Conservation (phyloP, 2,329 filamentous ascomycete species). For the Trichoderma arundinaceum region DNA sequence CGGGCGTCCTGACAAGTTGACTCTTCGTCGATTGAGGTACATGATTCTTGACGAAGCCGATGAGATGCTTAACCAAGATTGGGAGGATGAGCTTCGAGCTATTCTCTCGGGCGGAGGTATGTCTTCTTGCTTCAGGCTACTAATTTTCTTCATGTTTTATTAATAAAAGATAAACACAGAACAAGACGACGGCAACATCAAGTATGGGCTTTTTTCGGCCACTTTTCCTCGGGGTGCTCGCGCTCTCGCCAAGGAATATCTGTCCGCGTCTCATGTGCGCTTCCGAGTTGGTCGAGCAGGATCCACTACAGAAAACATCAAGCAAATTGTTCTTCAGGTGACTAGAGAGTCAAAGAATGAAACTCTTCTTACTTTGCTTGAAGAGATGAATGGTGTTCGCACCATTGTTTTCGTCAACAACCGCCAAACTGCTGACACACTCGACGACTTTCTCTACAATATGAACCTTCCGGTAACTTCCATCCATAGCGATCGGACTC, state of each 20-base stretch:
- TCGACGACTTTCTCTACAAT: slow-evolving; percentile 90
- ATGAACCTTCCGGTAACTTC: slow-evolving; percentile 80
- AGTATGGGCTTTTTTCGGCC: slow-evolving; percentile 87
- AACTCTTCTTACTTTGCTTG: slow-evolving; percentile 73
- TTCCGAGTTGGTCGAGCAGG: slow-evolving; percentile 88
- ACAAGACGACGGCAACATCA: slow-evolving; percentile 72
- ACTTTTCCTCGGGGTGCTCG: slow-evolving; percentile 86
- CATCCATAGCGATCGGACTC: slow-evolving; percentile 85
- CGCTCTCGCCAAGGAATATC: slow-evolving; percentile 75
- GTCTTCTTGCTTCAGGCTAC: slow-evolving; percentile 35
- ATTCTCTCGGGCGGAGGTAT: slow-evolving; percentile 83
- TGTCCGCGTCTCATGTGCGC: slow-evolving; percentile 75
- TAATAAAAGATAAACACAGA: slow-evolving; percentile 53
- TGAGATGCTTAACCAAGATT: slow-evolving; percentile 82
- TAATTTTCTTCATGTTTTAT: background rate
- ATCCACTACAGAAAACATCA: slow-evolving; percentile 80
- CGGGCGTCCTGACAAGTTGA: slow-evolving; percentile 69
- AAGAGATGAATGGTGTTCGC: slow-evolving; percentile 71
- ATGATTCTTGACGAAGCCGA: slow-evolving; percentile 93
- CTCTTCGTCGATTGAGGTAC: slow-evolving; percentile 77
- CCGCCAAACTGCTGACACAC: slow-evolving; percentile 75
- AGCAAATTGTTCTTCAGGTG: slow-evolving; percentile 74
- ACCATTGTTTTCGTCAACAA: slow-evolving; percentile 91
- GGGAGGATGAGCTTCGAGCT: slow-evolving; percentile 74
- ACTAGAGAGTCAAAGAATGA: slow-evolving; percentile 71